phyloP scores from a whole-genome alignment of 805 yeast species.

The Hanseniaspora vineae region DNA sequence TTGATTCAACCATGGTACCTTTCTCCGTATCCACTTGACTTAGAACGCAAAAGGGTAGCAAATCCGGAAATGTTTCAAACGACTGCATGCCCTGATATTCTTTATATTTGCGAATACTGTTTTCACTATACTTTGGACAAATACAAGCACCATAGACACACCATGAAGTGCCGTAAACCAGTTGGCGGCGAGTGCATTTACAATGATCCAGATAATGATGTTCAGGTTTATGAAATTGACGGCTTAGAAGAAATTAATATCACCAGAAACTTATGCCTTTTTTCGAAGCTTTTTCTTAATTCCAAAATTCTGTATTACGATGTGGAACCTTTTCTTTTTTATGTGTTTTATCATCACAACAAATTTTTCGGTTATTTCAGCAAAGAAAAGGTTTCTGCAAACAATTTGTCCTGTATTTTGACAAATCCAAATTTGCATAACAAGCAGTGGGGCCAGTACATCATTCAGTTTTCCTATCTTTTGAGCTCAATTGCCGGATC shows the following conservation, averaged over 20 bases:
- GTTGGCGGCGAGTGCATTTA: conserved; percentile 75
- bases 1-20: conserved; percentile 87
- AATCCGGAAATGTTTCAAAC: conserved; percentile 5
- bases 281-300: conserved; percentile 80
- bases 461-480: conserved; percentile 82
- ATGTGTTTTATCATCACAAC: conserved; percentile 57
- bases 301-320: conserved; percentile 89
- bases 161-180: conserved; percentile 51
- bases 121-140: conserved; percentile 66
- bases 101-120: conserved; percentile 77
- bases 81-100: conserved; percentile 28
- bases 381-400: conserved; percentile 66
- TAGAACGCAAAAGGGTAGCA: conserved; percentile 32
- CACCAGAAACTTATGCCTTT: conserved; percentile 79
- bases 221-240: conserved; percentile 71
- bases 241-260: conserved; percentile 72
- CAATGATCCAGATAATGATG: conserved; percentile 41
- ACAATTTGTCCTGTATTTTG: conserved; percentile 81
- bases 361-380: conserved; percentile 93
- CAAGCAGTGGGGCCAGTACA: conserved; percentile 76
- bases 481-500: conserved; percentile 50
- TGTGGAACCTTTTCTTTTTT: conserved; percentile 90
- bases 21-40: conserved; percentile 79
- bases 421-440: conserved; percentile 82
- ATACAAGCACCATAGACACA: conserved; percentile 56